A percentile compares a stretch with the other conserved stretches of the same genome.
Evolutionary conservation across 179 eudicot genomes (phyloP).

Genomic region (Drosera spatulata): DNA sequence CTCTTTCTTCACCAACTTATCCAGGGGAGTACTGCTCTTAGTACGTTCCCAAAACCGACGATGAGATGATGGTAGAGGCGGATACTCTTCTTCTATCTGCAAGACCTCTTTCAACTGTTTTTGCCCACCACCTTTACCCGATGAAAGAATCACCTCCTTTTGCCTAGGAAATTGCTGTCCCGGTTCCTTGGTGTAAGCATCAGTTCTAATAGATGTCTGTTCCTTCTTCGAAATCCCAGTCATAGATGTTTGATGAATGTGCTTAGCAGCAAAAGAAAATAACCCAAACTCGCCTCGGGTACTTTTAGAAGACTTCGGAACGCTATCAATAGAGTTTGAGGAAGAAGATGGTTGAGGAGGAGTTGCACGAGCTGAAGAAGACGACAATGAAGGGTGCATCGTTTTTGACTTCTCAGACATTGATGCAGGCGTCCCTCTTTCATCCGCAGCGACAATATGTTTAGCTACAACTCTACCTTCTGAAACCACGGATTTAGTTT

Average conservation of each 20-base stretch:
- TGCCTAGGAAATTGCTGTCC: slow-evolving; percentile 12
- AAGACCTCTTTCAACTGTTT: slow-evolving; percentile 5
- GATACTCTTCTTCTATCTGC: slow-evolving; percentile 12
- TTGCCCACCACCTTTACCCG: slow-evolving; percentile 11
- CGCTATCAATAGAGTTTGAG: slow-evolving; percentile 13
- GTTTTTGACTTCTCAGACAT: slow-evolving; percentile 8
- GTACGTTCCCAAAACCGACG: slow-evolving; percentile 14
- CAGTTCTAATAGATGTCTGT: slow-evolving; percentile 6
- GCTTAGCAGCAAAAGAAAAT: slow-evolving; percentile 14
- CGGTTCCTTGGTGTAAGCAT: slow-evolving; percentile 13
- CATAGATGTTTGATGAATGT: slow-evolving; percentile 14
- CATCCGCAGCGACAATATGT: slow-evolving; percentile 9
- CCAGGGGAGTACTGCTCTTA: slow-evolving; percentile 14
- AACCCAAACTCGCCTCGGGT: slow-evolving; percentile 7
- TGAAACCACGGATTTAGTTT: slow-evolving; percentile 32
- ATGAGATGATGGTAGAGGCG: slow-evolving; percentile 15
- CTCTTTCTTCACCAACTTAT: slow-evolving; percentile 21
- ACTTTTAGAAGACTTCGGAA: slow-evolving; percentile 13
- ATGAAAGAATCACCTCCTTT: slow-evolving; percentile 11
- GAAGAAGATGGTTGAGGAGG: slow-evolving; percentile 19
- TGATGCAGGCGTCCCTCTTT: slow-evolving; percentile 14
- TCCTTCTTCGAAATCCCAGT: slow-evolving; percentile 20
- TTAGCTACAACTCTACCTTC: slow-evolving; percentile 16
- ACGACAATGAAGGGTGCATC: slow-evolving; percentile 3
- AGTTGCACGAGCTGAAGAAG: too few relatives aligned